These are phyloP conservation scores for Rasamsonia emersonii DNA, from an alignment of 2,329 filamentous ascomycete genomes.

Conservation along the genomic window DNA sequence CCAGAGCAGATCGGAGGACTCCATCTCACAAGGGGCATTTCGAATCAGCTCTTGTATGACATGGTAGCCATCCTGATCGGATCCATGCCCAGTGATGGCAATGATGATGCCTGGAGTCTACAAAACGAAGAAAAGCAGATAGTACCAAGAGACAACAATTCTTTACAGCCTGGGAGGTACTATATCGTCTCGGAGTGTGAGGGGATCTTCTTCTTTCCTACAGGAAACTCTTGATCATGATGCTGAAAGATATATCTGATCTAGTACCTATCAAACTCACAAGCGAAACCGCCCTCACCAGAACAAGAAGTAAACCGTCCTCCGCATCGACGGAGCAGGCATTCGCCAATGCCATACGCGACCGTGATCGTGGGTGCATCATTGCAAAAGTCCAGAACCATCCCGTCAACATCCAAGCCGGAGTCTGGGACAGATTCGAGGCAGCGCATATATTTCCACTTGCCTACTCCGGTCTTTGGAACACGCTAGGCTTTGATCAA, in stretches of 20 bases:
- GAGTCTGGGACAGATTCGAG: background rate
- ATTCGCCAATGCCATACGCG: background rate
- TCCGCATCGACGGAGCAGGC: background rate
- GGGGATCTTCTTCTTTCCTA: background rate
- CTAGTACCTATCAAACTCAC: background rate
- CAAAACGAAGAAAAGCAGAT: too few relatives aligned
- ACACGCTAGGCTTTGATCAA: too few relatives aligned
- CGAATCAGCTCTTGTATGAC: too few relatives aligned
- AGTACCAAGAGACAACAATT: background rate
- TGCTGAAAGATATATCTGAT: background rate
- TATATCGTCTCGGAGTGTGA: background rate
- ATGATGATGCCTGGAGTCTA: too few relatives aligned
- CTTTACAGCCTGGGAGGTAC: background rate
- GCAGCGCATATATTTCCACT: constrained; percentile 1
- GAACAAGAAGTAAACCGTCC: background rate
- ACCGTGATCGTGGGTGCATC: background rate
- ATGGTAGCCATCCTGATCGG: too few relatives aligned
- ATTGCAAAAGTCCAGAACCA: background rate
- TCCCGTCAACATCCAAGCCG: background rate
- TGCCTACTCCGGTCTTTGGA: too few relatives aligned
- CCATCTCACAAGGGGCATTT: too few relatives aligned
- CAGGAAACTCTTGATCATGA: background rate
- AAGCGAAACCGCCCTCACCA: background rate
- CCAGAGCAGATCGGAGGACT: too few relatives aligned
- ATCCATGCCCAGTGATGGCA: too few relatives aligned